Base-by-base conservation (phyloP, 1,284 basidiomycete species). In the Cutaneotrichosporon cutaneum region DNA sequence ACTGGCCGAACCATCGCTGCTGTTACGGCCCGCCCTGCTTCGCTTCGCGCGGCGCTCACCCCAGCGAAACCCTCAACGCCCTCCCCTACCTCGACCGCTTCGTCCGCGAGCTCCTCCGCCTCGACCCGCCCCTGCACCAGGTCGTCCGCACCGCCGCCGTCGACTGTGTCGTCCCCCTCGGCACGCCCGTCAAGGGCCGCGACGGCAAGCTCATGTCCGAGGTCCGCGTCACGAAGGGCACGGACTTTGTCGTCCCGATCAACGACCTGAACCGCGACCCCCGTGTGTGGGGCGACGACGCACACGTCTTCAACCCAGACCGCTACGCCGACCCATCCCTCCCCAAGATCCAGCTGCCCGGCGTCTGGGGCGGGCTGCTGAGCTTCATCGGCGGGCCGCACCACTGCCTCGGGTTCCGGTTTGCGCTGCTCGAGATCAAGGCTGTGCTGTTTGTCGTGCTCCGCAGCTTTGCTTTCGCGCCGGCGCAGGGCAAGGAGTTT, bases 361-460 rank as follows among this genome's bases (percentile, higher is more conserved):
- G 87, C 18, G 74, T 88, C 58, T 88, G 84, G 78, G 83, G 85
- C 1, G 85, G 85, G 66, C 83, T 83, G 36, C 71, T 89, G 60
- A 87, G 87, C 22, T 90, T 90, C 77, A 76, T 88, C 53, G 83
- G 82, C 58, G 87, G 87, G 24, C 84, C 85, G 66, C 79, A 88
- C 59, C 85, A 86, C 45, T 89, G 88, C 72, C 88, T 90, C 67
- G 87, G 88, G 8, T 89, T 85, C 72, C 83, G 83, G 67, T 90
- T 90, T 69, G 87, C 88, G 7, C 69, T 90, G 54, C 82, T 83
- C 27, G 87, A 90, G 71, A 86, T 83, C 76, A 87, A 87, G 70
- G 84, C 82, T 0, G 77, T 88, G 8, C 66, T 88, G 9, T 88
- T 86, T 68, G 82, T 83, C 32, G n/a, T 60, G 24, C 7, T 62